phyloP scores from a whole-genome alignment of 2,329 filamentous ascomycete species.

The Pseudogymnoascus sp. region DNA sequence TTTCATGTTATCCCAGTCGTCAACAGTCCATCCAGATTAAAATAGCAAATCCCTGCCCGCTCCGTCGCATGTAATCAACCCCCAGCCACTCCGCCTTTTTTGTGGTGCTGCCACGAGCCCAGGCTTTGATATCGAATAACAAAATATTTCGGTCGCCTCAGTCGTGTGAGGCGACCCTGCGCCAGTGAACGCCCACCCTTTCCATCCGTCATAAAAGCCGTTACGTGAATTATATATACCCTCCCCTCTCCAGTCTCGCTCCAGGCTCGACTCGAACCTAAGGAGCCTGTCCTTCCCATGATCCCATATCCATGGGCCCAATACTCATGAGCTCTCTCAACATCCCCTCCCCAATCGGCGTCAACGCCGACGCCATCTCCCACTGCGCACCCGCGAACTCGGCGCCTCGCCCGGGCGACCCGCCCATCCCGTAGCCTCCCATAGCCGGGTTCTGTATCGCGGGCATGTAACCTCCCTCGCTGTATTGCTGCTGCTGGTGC shows the following conservation, averaged over 20 bases:
- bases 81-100: neutral
- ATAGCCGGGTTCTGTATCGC: neutral
- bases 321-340: conserved; percentile 50
- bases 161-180: neutral
- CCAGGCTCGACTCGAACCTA: neutral
- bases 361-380: conserved; percentile 40
- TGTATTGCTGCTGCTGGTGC: neutral
- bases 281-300: conserved; percentile 36
- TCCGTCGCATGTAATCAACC: neutral
- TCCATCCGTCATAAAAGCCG: conserved; percentile 1
- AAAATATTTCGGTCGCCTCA: neutral
- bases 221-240: neutral
- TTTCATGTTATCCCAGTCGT: neutral
- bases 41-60: neutral
- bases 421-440: neutral
- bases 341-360: conserved; percentile 49
- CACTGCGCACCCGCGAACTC: conserved; percentile 12
- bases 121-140: neutral
- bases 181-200: neutral
- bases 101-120: neutral
- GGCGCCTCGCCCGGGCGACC: neutral
- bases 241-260: neutral
- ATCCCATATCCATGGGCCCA: conserved; percentile 53
- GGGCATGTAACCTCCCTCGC: neutral
- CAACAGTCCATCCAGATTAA: conserved; percentile 3